Base-by-base conservation (phyloP, 1,284 basidiomycete species). In the Papiliotrema fonsecae region DNA sequence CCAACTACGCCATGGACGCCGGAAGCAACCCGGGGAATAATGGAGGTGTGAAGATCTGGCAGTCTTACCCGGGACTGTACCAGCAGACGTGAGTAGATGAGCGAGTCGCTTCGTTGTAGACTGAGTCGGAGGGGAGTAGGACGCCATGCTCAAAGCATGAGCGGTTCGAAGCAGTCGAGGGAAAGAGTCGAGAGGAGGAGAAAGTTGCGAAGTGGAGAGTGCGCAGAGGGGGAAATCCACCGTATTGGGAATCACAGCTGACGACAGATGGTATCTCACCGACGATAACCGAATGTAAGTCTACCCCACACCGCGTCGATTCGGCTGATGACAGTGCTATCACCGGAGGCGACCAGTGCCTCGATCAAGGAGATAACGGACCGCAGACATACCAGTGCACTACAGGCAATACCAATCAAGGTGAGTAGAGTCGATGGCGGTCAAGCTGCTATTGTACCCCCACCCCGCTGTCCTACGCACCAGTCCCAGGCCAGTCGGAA, bases 1-100 rank as follows among this genome's bases (percentile, higher is more conserved):
- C 53, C 22, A 28, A 31, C 6, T 55, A 50, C 25, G 60, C 58
- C 40, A 35, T 64, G n/a, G 62, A 64, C 37, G 62, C 62, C 10
- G 62, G 62, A 3, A 35, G 38, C 14, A 45, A 22, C 28, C 53
- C 53, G 13, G 45, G 42, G 2, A 56, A 60, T 50, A 44, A 44
- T 25, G 47, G 47, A 21, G 19, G 35, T 27, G 34, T 62, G 27
- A 60, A 60, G 49, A 48, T 59, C 34, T 47, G 57, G 52, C 41
- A 36, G 3, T 54, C 49, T n/a, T 47, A 52, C 47, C 51, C 52
- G 24, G 48, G 50, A 18, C 35, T 51, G 5, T 52, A 37, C 39
- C 47, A 46, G 25, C 55, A 48, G 38, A 59, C 49, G 45, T 53
- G 43, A 34, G 43, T 45, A 18, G 5, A 10, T 21, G n/a, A 7